Base-by-base conservation (phyloP, 2,329 filamentous ascomycete species). In the Aureobasidium sp. region DNA sequence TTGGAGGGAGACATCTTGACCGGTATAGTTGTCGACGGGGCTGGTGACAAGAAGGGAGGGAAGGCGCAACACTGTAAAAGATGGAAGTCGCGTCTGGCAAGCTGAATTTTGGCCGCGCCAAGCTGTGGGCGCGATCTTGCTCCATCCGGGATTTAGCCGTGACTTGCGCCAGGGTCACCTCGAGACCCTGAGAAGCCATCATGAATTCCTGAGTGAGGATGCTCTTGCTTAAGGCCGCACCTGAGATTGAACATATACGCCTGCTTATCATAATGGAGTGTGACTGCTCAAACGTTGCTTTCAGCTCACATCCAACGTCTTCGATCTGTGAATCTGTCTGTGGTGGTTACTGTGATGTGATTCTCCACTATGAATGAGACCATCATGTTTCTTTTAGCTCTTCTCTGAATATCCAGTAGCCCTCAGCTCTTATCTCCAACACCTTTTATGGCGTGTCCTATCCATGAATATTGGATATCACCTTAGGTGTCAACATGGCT, bases 1-100 rank as follows among this genome's bases (percentile, higher is more conserved):
- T 97, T 96, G 75, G 87, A 85, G 79, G 93, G 90, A 78, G 92
- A 91, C 93, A 97, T 97, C 78, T 87, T 94, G 87, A 83, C 71
- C 68, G 47, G 47, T 62, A 63, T 62, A 48, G 10, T 39, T 59
- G 55, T 47, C 55, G 66, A 65, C 48, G 63, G 48, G 44, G 64
- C 48, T 66, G 63, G 59, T 63, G 65, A 62, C 50, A 63, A 63
- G 32, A 47, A 55, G 39, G n/a, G 64, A 53, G 39, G 27, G 55
- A 59, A 59, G 24, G 32, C 43, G 55, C 55, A 48, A 59, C 41
- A 48, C 43, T 27, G 43, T 5, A 59, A 48, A 48, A 47, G 20
- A 46, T 57, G 24, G 53, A 57, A 46, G 39, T 12, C 53, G 41
- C 53, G 53, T 10, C 24, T 26, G 48, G 34, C 12, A 37, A 32